Base-by-base conservation (phyloP, 1,284 basidiomycete genomes). In the Apiotrichum siamense region DNA sequence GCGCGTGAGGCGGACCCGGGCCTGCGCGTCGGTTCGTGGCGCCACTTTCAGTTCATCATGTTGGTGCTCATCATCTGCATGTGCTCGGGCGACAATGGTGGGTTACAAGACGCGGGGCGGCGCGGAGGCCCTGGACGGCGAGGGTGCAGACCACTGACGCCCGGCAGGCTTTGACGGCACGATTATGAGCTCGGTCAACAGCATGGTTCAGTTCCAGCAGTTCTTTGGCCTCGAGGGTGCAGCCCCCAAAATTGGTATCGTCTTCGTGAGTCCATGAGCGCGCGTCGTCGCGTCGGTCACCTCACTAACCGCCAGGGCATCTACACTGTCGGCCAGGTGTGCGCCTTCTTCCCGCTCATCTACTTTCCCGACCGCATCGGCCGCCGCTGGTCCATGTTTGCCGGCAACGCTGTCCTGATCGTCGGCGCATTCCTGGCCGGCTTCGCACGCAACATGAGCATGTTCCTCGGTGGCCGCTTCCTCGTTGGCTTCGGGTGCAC, bases 351-450 rank as follows among this genome's bases (percentile, higher is more conserved):
- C 38, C 44, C 42, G 13, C 43, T 47, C 45, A 37, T 39, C 4
- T 77, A 75, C 60, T 61, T 81, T 13, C 78, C 79, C 10, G 80
- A 81, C 64, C 73, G 65, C 52, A 76, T 80, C 54, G 80, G 81
- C 1, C 77, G 80, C 44, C 75, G 80, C 23, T 76, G 76, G 59
- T 74, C 77, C 11, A 81, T 81, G 80, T 78, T 78, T 55, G 68
- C 76, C 42, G 79, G 76, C 12, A 81, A 80, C 55, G 44, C 69
- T 7, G 62, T 79, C 41, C 60, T 81, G 26, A 71, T 79, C 31
- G 57, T 72, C 26, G 80, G 79, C 18, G 79, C 80, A 0, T 55
- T 77, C 31, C 60, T 81, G 32, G 78, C 78, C 13, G 78, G 78
- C n/a, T 78, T 78, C 49, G 74, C 79, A 0, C 75, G 54, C 42